Evolutionary conservation across 73 alveolate genomes (phyloP).

Genomic region (Tetrahymena thermophila): DNA sequence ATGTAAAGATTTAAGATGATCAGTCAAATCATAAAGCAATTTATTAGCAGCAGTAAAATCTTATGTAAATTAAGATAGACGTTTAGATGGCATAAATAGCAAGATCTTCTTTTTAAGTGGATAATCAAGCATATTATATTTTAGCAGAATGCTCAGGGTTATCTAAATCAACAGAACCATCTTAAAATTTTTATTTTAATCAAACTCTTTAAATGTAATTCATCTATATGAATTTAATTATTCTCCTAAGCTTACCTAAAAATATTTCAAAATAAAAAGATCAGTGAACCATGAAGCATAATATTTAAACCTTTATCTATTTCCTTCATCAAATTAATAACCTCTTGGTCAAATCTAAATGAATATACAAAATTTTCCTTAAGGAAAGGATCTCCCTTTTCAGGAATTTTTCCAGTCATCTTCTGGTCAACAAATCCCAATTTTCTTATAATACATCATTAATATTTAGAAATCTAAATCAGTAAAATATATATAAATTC

Average conservation of each 20-base stretch:
- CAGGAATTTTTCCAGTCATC: not conserved
- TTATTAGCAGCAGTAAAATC: not conserved
- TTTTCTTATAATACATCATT: not conserved
- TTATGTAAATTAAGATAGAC: not conserved
- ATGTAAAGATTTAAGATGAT: not conserved
- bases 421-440: not conserved
- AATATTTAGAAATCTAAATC: not conserved
- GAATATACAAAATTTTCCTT: not conserved
- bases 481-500: not conserved
- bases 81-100: not conserved
- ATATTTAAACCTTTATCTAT: not conserved
- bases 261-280: not conserved
- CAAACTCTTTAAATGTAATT: not conserved
- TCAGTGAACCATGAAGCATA: not conserved
- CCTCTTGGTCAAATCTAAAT: not conserved
- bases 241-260: not conserved
- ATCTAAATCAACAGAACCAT: not conserved
- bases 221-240: not conserved
- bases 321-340: not conserved
- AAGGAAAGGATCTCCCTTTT: not conserved
- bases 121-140: not conserved
- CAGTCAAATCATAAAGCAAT: not conserved
- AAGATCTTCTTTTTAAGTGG: not conserved
- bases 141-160: not conserved
- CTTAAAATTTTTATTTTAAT: not conserved